A percentile compares a stretch with the other conserved stretches of the same genome.
Evolutionary conservation across 257 asterid genomes (phyloP).

Genomic region (Knoxia roxburghii): DNA sequence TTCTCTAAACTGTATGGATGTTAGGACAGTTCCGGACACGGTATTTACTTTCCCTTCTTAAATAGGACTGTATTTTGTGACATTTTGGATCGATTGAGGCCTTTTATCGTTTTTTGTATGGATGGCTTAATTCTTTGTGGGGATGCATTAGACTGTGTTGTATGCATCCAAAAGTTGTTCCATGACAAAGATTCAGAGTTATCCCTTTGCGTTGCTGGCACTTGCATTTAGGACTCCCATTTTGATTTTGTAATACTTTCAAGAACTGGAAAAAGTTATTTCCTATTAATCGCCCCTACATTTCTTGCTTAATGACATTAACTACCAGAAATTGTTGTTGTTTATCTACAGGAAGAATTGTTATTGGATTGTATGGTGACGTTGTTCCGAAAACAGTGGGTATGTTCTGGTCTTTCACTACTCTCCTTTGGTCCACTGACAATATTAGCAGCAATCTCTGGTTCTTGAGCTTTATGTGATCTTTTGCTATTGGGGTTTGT

Average conservation of each 20-base stretch:
- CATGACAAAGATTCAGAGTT: neutral
- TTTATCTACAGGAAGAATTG: slow-evolving; percentile 70
- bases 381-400: slow-evolving; percentile 94
- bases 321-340: slow-evolving; percentile 14
- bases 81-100: neutral
- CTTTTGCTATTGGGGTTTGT: neutral
- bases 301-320: slow-evolving; percentile 7
- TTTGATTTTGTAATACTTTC: too few relatives aligned
- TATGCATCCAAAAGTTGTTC: neutral
- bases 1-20: neutral
- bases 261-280: too few relatives aligned
- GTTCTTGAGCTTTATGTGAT: neutral
- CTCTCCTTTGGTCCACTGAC: slow-evolving; percentile 7
- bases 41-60: neutral
- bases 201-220: too few relatives aligned
- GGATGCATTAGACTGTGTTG: neutral
- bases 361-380: slow-evolving; percentile 82
- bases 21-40: neutral
- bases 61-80: neutral
- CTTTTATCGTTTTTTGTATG: neutral
- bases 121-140: neutral
- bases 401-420: slow-evolving; percentile 24
- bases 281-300: too few relatives aligned
- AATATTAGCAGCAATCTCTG: neutral
- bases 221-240: neutral